A percentile compares a stretch with the other conserved stretches of the same genome.
Evolutionary conservation across 176 grass and related monocot genomes (phyloP).

Genomic region (Musa beccarii): DNA sequence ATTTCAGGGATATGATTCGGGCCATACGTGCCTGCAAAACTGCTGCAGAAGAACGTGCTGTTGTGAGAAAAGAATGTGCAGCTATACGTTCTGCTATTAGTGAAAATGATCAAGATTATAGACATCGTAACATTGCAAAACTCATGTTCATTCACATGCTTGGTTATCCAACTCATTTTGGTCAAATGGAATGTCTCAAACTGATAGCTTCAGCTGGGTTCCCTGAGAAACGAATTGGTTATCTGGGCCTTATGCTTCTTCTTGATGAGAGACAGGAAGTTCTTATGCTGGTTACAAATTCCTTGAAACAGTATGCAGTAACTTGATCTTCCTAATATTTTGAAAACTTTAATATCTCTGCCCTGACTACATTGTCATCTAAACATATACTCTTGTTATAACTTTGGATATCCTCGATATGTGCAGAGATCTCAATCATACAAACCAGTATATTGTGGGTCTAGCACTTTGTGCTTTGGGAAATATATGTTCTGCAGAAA

Average conservation of each 20-base stretch:
- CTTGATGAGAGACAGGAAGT: constrained; percentile 99
- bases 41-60: constrained; percentile 92
- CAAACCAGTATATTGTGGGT: constrained; percentile 95
- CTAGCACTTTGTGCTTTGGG: constrained; percentile 94
- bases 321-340: constrained; percentile 2
- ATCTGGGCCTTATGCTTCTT: constrained; percentile 90
- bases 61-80: constrained; percentile 96
- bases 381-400: constrained; percentile 6
- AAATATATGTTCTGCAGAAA: constrained; percentile 99
- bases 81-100: constrained; percentile 97
- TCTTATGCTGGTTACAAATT: constrained; percentile 99
- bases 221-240: constrained; percentile 97
- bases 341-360: not conserved
- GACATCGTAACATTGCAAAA: constrained; percentile 93
- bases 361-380: not conserved
- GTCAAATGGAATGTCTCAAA: constrained; percentile 99
- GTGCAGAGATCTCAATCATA: constrained; percentile 98
- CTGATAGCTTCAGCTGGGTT: constrained; percentile 92
- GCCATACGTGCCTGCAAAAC: constrained; percentile 95
- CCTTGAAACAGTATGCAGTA: constrained; percentile 95
- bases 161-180: constrained; percentile 98
- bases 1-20: constrained; percentile 91
- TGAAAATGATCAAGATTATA: constrained; percentile 81
- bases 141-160: constrained; percentile 99
- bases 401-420: constrained; percentile 35